Percentiles rank a stretch among this genome's conserved stretches.
These are phyloP conservation scores for Chenopodium berlandieri DNA, from an alignment of 148 eudicot genomes.

Conservation along the genomic window DNA sequence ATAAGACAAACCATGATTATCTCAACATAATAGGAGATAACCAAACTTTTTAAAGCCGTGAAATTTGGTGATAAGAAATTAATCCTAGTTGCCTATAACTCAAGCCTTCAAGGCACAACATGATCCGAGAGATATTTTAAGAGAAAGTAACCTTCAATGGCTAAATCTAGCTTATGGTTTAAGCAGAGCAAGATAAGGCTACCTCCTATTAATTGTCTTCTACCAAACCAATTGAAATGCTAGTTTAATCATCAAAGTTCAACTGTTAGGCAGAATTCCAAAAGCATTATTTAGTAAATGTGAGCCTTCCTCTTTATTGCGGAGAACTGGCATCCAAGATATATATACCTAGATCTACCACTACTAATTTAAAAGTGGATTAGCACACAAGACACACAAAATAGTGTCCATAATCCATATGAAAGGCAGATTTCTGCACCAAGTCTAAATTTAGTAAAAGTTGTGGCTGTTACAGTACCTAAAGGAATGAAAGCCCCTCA, in stretches of 20 bases:
- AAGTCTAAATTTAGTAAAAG: neutral
- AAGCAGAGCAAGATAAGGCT: neutral
- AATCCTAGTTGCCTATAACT: neutral
- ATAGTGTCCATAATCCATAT: neutral
- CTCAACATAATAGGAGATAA: neutral
- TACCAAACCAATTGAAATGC: neutral
- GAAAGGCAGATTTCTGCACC: neutral
- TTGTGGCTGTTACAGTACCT: too few species aligned
- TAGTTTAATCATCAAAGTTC: neutral
- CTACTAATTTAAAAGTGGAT: neutral
- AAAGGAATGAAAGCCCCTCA: too few species aligned
- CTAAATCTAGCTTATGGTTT: neutral
- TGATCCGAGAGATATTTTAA: neutral
- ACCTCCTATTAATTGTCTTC: neutral
- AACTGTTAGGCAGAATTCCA: neutral
- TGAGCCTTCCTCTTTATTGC: neutral
- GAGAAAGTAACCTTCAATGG: neutral
- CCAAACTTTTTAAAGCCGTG: neutral
- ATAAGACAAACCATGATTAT: neutral
- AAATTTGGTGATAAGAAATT: neutral
- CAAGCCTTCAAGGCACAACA: constrained; percentile 2
- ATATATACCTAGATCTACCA: neutral
- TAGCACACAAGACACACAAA: neutral
- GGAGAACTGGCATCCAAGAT: neutral
- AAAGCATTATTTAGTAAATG: neutral